Base-by-base conservation (phyloP, 2,329 filamentous ascomycete species). In the Aureobasidium namibiae region DNA sequence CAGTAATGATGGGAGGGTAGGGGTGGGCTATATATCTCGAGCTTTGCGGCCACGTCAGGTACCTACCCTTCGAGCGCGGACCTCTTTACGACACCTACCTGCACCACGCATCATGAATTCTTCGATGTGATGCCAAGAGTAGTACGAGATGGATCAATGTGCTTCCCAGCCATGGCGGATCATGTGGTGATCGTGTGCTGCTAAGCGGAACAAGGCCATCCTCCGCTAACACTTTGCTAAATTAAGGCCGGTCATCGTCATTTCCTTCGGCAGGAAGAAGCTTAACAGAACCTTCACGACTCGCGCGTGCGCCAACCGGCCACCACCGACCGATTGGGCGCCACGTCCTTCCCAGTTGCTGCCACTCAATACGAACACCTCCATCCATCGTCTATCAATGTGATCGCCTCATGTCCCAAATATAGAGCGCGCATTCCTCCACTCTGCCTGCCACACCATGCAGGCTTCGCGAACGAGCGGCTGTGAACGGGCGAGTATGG, bases 241-340 rank as follows among this genome's bases (percentile, higher is more conserved):
- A 54, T 41, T 42, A 42, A 54, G 36, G 50, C 50, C 36, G 49
- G 23, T 16, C 36, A 26, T 54, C 38, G 50, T 54, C 50, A 54
- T 54, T 54, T 42, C 23, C 26, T 10, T 41, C 50, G 50, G 36
- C 36, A 54, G 38, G 16, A 14, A 54, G 49, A 54, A 54, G 50
- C 50, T 54, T 54, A 33, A 31, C 18, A 42, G 24, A 42, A 54
- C 50, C 16, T 54, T 21, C 50, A 33, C 13, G 50, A 54, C 50
- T 54, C 50, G 38, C 24, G 13, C 50, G 42, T 10, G 38, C 38
- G n/a, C 31, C 13, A 38, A 23, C 26, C 50, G 31, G 36, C 24
- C 38, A 21, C 34, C 31, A 24, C 36, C 33, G n/a, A 29, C 36
- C 8, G 33, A 54, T 3, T 26, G 42, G 26, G 42, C 42, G 42